Percentiles rank a stretch among this genome's conserved stretches.
phyloP scores from a whole-genome alignment of 2,329 filamentous ascomycete species.

The Alternaria rosae region DNA sequence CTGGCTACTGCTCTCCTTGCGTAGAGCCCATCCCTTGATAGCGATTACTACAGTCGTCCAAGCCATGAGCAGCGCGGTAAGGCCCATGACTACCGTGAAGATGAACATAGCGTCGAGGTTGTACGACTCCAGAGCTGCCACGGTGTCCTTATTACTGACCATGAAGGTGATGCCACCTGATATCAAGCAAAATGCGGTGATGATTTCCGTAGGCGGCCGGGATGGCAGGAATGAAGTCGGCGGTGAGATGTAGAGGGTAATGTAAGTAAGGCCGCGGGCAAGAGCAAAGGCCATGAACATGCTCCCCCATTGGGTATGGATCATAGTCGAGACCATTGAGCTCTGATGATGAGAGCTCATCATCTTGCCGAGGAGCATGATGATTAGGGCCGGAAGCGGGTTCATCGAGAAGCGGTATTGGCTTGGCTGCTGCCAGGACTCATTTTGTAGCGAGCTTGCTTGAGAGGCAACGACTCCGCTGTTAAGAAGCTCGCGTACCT shows the following conservation, averaged over 20 bases:
- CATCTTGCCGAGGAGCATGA: conserved; percentile 88
- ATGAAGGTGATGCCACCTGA: conserved; percentile 91
- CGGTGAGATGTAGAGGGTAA: conserved; percentile 79
- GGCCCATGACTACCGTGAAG: conserved; percentile 85
- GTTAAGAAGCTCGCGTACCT: conserved; percentile 72
- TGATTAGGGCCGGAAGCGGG: conserved; percentile 85
- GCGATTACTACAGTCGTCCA: conserved; percentile 81
- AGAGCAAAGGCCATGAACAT: conserved; percentile 82
- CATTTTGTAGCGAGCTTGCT: conserved; percentile 32
- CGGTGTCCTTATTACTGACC: conserved; percentile 80
- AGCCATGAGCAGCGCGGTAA: conserved; percentile 84
- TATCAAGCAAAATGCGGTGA: conserved; percentile 85
- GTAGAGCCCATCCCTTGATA: conserved; percentile 82
- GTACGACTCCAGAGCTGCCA: conserved; percentile 78
- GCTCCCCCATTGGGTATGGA: conserved; percentile 93
- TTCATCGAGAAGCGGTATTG: conserved; percentile 82
- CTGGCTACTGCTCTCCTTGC: conserved; percentile 43
- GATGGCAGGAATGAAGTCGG: conserved; percentile 81
- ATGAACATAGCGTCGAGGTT: conserved; percentile 89
- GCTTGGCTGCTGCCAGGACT: conserved; percentile 65
- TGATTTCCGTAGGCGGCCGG: conserved; percentile 87
- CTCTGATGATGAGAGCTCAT: conserved; percentile 92
- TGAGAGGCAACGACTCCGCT: conserved; percentile 54
- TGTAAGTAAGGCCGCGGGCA: conserved; percentile 79
- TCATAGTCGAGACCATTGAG: conserved; percentile 85